Percentiles rank a stretch among this genome's conserved stretches.
These are phyloP conservation scores for Fusarium sp. DNA, from an alignment of 2,329 filamentous ascomycete species.

Conservation along the genomic window DNA sequence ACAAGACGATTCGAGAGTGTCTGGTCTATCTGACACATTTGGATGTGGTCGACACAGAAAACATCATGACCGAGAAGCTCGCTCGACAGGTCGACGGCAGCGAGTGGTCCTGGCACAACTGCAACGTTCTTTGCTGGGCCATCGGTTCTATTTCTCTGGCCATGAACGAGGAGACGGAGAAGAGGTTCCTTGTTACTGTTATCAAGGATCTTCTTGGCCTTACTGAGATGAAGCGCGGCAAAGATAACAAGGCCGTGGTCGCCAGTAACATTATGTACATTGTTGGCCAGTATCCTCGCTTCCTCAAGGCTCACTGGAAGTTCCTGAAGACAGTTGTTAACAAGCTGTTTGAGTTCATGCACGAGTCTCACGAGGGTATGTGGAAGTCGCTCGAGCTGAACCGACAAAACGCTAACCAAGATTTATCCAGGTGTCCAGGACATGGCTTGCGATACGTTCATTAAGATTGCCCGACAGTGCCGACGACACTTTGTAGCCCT, in stretches of 20 bases:
- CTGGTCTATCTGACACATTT: slow-evolving; percentile 97
- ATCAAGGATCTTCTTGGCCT: slow-evolving; percentile 97
- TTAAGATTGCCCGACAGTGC: slow-evolving; percentile 99
- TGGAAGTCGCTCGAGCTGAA: slow-evolving; percentile 10
- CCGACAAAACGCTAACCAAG: slow-evolving; percentile 44
- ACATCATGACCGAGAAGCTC: slow-evolving; percentile 99
- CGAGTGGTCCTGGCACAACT: slow-evolving; percentile 99
- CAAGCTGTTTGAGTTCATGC: slow-evolving; percentile 99
- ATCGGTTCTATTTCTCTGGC: slow-evolving; percentile 98
- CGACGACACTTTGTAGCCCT: slow-evolving; percentile 96
- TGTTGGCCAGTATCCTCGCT: slow-evolving; percentile 97
- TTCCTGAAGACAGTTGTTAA: slow-evolving; percentile 99
- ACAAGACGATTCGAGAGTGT: slow-evolving; percentile 98
- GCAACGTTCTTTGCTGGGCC: slow-evolving; percentile 99
- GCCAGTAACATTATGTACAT: slow-evolving; percentile 99
- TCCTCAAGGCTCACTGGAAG: slow-evolving; percentile 99
- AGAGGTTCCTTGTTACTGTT: slow-evolving; percentile 96
- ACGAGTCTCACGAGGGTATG: slow-evolving; percentile 95
- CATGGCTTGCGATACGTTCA: slow-evolving; percentile 99
- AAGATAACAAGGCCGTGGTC: slow-evolving; percentile 99
- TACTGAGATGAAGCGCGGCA: slow-evolving; percentile 99
- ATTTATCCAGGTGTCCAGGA: slow-evolving; percentile 83
- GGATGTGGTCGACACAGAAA: slow-evolving; percentile 96
- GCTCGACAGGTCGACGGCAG: slow-evolving; percentile 92
- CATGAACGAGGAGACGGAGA: slow-evolving; percentile 99